phyloP scores from a whole-genome alignment of 208 protist genomes.

The Crithidia expoeki region DNA sequence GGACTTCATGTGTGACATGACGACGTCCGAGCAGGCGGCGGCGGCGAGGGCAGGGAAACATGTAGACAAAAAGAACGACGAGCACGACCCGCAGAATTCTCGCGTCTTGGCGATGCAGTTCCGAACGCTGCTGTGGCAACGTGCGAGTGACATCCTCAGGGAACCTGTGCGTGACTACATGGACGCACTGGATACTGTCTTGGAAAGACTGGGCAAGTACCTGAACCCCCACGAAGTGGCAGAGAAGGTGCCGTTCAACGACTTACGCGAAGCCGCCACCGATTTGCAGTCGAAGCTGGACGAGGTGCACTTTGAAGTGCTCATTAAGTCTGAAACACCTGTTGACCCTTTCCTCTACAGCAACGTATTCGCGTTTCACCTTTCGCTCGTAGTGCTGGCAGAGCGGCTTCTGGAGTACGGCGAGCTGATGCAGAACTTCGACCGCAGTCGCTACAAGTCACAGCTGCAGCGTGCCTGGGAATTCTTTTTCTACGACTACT shows the following conservation, averaged over 20 bases:
- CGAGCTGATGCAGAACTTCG: conserved; percentile 47
- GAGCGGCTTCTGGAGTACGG: conserved; percentile 46
- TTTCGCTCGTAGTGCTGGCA: conserved; percentile 42
- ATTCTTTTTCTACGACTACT: conserved; percentile 71
- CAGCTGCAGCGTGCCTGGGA: conserved; percentile 36
- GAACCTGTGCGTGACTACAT: conserved; percentile 33
- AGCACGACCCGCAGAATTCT: background rate
- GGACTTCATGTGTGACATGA: background rate
- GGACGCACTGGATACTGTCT: conserved; percentile 35
- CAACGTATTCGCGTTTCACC: conserved; percentile 39
- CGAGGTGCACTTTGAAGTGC: conserved; percentile 49
- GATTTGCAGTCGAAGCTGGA: conserved; percentile 48
- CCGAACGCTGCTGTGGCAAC: conserved; percentile 16
- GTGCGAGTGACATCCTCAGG: conserved; percentile 20
- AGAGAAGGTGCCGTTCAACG: conserved; percentile 49
- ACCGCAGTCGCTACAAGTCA: conserved; percentile 54
- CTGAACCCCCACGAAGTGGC: conserved; percentile 47
- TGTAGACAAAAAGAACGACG: background rate
- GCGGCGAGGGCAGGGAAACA: background rate
- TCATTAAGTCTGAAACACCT: conserved; percentile 27
- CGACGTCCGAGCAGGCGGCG: too few species aligned
- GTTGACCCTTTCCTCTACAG: conserved; percentile 46
- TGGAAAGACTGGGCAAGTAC: conserved; percentile 38
- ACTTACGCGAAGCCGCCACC: conserved; percentile 35
- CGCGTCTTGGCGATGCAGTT: background rate